Evolutionary conservation across 352 stramenopile genomes (phyloP).

Genomic region (Phytophthora megakarya): DNA sequence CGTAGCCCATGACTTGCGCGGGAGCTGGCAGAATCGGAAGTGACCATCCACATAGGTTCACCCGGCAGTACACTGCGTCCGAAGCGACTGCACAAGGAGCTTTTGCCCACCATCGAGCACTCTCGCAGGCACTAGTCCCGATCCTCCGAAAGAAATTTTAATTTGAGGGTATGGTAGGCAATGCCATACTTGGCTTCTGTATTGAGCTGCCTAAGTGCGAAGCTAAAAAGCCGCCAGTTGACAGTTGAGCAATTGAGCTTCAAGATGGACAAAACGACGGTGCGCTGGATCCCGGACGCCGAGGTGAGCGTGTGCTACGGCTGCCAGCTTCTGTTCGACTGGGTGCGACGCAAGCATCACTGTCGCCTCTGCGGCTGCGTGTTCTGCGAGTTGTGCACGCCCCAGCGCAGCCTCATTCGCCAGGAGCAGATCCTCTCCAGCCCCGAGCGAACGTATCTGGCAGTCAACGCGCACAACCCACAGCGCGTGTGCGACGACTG

Average conservation of each 20-base stretch:
- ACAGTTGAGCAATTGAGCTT: too few relatives aligned
- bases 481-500: conserved; percentile 86
- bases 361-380: conserved; percentile 83
- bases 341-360: conserved; percentile 90
- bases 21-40: too few relatives aligned
- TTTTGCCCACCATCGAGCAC: conserved; percentile 2
- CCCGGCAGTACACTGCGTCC: background rate
- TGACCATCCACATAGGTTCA: too few relatives aligned
- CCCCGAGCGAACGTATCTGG: conserved; percentile 74
- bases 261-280: too few relatives aligned
- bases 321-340: conserved; percentile 88
- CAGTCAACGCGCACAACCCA: conserved; percentile 81
- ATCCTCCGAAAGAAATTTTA: background rate
- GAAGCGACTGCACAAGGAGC: background rate
- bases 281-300: conserved; percentile 84
- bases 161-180: too few relatives aligned
- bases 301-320: conserved; percentile 79
- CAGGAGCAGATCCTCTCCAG: conserved; percentile 77
- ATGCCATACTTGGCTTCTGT: too few relatives aligned
- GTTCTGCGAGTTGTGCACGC: conserved; percentile 80
- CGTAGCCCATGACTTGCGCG: conserved; percentile 19
- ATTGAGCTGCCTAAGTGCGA: too few relatives aligned
- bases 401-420: conserved; percentile 70
- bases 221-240: too few relatives aligned
- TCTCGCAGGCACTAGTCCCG: background rate